Base-by-base conservation (phyloP, 2,329 filamentous ascomycete species). In the Fusarium sp. region DNA sequence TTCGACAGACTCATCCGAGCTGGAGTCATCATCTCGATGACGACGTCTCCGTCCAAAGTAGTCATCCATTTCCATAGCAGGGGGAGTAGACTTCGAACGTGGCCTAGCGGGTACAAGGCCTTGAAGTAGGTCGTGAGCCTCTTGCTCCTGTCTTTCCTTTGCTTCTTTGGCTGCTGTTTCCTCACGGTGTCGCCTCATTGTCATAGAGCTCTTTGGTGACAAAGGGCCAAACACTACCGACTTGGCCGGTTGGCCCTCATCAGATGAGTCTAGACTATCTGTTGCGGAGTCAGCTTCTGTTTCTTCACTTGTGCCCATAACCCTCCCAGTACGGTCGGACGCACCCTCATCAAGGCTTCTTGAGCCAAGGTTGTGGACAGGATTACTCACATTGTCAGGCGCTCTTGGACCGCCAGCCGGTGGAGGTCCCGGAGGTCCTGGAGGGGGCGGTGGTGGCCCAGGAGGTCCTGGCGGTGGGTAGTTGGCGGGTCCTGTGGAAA, bases 181-280 rank as follows among this genome's bases (percentile, higher is more conserved):
- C 29, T 75, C 78, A 42, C 77, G 82, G 65, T 86, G 85, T 31
- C 80, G 77, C 25, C 80, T 78, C 74, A 87, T 83, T 1, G 85
- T 86, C 60, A 78, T 82, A 0, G 83, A 83, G 21, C 85, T 87
- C 58, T 84, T 83, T 2, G 86, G 86, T 6, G 86, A 88, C 44
- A 88, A 75, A 1, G 86, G 86, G 5, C 83, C 81, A 60, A 87
- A 88, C 4, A 79, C 73, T 3, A 88, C 85, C 2, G 83, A 83
- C 66, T 86, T 86, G 27, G 80, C 45, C 10, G 45, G 55, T 16
- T 57, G 62, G 33, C 60, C 71, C 7, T 61, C 68, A 18, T 70
- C 73, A 29, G 70, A 69, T 21, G 58, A 57, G 41, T 69, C 64
- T 58, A 83, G 15, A 75, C 68, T 70, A 78, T 79, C 82, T 83